phyloP scores from a whole-genome alignment of 352 stramenopile genomes.

The Plasmopara halstedii region DNA sequence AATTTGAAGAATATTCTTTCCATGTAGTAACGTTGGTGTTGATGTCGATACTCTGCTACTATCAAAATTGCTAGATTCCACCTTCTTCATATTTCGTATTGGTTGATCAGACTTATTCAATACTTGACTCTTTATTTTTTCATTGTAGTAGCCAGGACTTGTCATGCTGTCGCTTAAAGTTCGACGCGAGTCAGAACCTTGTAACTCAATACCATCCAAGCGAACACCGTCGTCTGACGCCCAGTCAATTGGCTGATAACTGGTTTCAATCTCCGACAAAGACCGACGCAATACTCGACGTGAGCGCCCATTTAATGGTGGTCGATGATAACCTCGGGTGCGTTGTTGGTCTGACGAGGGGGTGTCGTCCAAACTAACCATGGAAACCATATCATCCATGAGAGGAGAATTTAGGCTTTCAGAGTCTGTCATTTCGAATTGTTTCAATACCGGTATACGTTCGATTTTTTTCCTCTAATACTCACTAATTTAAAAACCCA shows the following conservation, averaged over 20 bases:
- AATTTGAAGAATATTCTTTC: slow-evolving; percentile 56
- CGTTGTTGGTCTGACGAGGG: not conserved
- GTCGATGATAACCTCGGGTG: not conserved
- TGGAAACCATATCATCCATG: slow-evolving; percentile 7
- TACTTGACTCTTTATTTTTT: not conserved
- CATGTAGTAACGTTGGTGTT: slow-evolving; percentile 32
- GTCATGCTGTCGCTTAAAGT: slow-evolving; percentile 10
- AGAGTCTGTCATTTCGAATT: no score
- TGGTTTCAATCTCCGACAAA: slow-evolving; percentile 14
- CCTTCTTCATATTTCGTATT: no score
- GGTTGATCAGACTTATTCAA: no score
- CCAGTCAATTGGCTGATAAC: slow-evolving; percentile 22
- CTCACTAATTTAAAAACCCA: no score
- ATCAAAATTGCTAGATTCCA: not conserved
- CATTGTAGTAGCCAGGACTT: slow-evolving; percentile 1
- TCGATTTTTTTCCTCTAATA: no score
- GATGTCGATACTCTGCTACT: slow-evolving; percentile 8
- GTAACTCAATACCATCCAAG: slow-evolving; percentile 5
- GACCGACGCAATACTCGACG: slow-evolving; percentile 7
- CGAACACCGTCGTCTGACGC: slow-evolving; percentile 20
- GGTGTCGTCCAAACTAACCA: slow-evolving; percentile 9
- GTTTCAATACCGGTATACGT: not conserved
- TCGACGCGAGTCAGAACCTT: slow-evolving; percentile 3
- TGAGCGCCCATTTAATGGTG: not conserved
- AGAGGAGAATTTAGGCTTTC: not conserved